These are phyloP conservation scores for Sphaerulina vaccinii DNA, from an alignment of 2,329 filamentous ascomycete genomes.

Conservation along the genomic window DNA sequence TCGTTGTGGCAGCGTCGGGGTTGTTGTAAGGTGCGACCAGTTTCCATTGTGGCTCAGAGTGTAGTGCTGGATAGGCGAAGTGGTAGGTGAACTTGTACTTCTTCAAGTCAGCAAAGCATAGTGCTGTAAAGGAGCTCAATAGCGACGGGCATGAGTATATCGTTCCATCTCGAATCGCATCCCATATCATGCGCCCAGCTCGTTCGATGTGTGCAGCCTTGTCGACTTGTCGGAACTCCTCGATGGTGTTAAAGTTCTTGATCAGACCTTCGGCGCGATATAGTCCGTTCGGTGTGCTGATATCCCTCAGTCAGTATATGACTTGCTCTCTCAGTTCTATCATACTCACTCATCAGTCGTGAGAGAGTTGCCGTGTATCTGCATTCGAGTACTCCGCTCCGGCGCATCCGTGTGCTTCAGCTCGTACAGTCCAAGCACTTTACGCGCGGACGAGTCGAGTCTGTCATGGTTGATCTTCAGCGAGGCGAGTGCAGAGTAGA, in stretches of 20 bases:
- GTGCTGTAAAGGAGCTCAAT: constrained; percentile 80
- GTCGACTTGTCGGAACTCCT: constrained; percentile 84
- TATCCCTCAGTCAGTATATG: neutral
- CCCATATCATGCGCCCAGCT: constrained; percentile 88
- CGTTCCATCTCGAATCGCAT: constrained; percentile 92
- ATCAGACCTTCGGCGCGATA: constrained; percentile 90
- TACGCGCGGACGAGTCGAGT: constrained; percentile 87
- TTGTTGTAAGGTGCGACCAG: constrained; percentile 43
- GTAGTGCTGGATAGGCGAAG: constrained; percentile 92
- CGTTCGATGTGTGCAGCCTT: constrained; percentile 74
- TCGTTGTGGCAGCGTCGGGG: constrained; percentile 44
- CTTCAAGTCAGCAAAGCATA: constrained; percentile 94
- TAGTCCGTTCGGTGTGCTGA: constrained; percentile 65
- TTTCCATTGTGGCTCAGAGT: constrained; percentile 83
- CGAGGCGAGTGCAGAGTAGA: constrained; percentile 88
- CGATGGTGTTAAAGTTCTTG: constrained; percentile 92
- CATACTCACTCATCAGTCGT: constrained; percentile 73
- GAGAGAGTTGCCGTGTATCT: constrained; percentile 82
- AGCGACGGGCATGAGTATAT: constrained; percentile 94
- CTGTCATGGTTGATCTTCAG: constrained; percentile 97
- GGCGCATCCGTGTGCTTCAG: constrained; percentile 69
- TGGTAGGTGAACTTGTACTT: constrained; percentile 98
- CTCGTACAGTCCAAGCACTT: constrained; percentile 85
- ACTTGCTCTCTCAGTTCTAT: neutral
- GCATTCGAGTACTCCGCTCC: constrained; percentile 80